Evolutionary conservation across 2,329 filamentous ascomycete species (phyloP).

Genomic region (Pseudofabraea citricarpa): DNA sequence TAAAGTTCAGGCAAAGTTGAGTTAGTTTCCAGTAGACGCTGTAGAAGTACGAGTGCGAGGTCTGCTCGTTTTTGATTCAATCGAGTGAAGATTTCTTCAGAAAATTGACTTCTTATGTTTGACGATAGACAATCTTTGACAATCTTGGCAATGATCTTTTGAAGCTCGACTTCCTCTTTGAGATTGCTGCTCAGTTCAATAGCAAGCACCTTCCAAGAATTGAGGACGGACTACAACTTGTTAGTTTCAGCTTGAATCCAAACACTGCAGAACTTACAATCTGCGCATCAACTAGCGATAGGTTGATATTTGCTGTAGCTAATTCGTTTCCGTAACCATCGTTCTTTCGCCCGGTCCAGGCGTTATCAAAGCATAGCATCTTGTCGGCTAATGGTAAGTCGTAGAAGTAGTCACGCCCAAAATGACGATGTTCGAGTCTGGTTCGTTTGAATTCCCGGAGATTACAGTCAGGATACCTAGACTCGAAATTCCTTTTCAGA

Average conservation of each 20-base stretch:
- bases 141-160: slow-evolving; percentile 49
- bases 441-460: slow-evolving; percentile 81
- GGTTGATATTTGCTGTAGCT: slow-evolving; percentile 79
- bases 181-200: slow-evolving; percentile 69
- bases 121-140: slow-evolving; percentile 72
- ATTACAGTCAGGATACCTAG: slow-evolving; percentile 68
- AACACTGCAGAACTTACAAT: slow-evolving; percentile 50
- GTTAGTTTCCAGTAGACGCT: slow-evolving; percentile 63
- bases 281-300: slow-evolving; percentile 90
- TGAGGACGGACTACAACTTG: slow-evolving; percentile 62
- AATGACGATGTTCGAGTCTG: slow-evolving; percentile 54
- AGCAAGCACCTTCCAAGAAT: slow-evolving; percentile 84
- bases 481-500: slow-evolving; percentile 77
- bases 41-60: slow-evolving; percentile 76
- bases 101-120: slow-evolving; percentile 67
- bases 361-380: slow-evolving; percentile 71
- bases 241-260: slow-evolving; percentile 18
- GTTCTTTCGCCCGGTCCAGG: slow-evolving; percentile 66
- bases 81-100: slow-evolving; percentile 76
- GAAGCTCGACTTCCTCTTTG: slow-evolving; percentile 14
- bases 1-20: slow-evolving; percentile 42
- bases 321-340: slow-evolving; percentile 81
- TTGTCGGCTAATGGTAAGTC: slow-evolving; percentile 69
- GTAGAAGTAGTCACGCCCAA: slow-evolving; percentile 81
- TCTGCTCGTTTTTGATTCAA: slow-evolving; percentile 74